phyloP scores from a whole-genome alignment of 2,329 filamentous ascomycete genomes.

The Aspergillus luchuensis region DNA sequence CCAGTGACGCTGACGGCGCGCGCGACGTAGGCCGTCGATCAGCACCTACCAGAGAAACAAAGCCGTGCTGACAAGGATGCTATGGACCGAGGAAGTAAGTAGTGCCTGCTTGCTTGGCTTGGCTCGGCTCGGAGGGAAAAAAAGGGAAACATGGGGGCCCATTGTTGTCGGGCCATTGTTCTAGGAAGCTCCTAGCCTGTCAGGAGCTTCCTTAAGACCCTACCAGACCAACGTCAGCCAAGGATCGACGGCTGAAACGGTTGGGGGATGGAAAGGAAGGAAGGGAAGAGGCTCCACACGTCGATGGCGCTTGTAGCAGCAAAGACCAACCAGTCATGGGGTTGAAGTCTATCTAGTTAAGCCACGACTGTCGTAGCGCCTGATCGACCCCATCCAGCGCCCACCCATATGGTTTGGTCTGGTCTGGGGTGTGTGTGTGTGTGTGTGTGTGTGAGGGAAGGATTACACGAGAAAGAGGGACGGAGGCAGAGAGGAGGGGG shows the following conservation, averaged over 20 bases:
- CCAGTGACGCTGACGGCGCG: neutral
- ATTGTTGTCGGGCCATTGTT: neutral
- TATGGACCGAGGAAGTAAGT: neutral
- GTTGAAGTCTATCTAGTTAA: neutral
- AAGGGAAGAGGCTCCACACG: neutral
- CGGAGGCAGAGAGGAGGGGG: too few relatives aligned
- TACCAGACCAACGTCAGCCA: slow-evolving; percentile 16
- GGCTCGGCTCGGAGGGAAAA: neutral
- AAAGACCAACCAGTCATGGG: neutral
- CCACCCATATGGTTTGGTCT: neutral
- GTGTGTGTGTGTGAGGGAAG: too few relatives aligned
- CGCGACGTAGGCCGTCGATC: slow-evolving; percentile 1
- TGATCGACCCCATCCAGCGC: neutral
- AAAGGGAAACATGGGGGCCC: neutral
- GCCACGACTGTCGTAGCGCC: neutral
- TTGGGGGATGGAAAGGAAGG: slow-evolving; percentile 3
- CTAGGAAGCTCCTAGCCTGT: neutral
- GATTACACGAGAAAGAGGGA: too few relatives aligned
- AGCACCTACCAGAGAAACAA: neutral
- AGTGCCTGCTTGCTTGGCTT: neutral
- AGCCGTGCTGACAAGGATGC: neutral
- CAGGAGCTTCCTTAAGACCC: neutral
- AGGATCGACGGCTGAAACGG: slow-evolving; percentile 19
- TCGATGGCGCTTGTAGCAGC: neutral
- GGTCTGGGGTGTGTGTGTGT: too few relatives aligned